phyloP scores from a whole-genome alignment of 73 alveolate species.

The Paramecium tetraurelia region DNA sequence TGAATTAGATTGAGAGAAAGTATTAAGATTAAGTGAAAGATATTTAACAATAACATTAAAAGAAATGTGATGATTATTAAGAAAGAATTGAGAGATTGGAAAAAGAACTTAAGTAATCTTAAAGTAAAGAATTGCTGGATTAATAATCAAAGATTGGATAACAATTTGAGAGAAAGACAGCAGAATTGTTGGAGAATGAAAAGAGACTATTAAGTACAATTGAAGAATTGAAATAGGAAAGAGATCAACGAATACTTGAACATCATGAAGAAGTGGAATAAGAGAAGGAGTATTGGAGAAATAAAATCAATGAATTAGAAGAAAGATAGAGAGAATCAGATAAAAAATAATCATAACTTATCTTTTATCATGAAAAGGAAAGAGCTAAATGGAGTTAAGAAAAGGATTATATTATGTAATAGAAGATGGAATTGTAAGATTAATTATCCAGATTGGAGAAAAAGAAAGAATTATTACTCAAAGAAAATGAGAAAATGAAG shows the following conservation, averaged over 20 bases:
- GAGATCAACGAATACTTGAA: constrained; percentile 82
- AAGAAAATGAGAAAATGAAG: constrained; percentile 92
- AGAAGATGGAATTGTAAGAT: constrained; percentile 86
- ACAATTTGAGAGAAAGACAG: constrained; percentile 80
- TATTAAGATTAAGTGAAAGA: constrained; percentile 87
- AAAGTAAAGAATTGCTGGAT: constrained; percentile 80
- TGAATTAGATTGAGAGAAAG: constrained; percentile 81
- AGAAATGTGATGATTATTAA: constrained; percentile 58
- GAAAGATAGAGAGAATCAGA: constrained; percentile 76
- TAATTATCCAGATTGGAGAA: constrained; percentile 74
- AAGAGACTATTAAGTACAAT: constrained; percentile 75
- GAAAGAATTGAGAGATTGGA: constrained; percentile 77
- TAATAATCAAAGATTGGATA: constrained; percentile 74
- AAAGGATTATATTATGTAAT: constrained; percentile 75
- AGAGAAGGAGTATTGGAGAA: constrained; percentile 78
- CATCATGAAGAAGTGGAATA: constrained; percentile 70
- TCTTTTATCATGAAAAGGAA: constrained; percentile 90
- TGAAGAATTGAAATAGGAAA: constrained; percentile 68
- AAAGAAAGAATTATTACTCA: constrained; percentile 81
- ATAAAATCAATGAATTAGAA: constrained; percentile 41
- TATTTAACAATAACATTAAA: constrained; percentile 68
- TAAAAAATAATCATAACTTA: constrained; percentile 74
- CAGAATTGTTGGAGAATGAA: constrained; percentile 78
- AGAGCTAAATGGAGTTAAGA: constrained; percentile 94
- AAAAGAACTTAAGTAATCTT: constrained; percentile 77